A percentile compares a stretch with the other conserved stretches of the same genome.
Conservation (phyloP, 306 rosid species). For the Abrus precatorius region DNA sequence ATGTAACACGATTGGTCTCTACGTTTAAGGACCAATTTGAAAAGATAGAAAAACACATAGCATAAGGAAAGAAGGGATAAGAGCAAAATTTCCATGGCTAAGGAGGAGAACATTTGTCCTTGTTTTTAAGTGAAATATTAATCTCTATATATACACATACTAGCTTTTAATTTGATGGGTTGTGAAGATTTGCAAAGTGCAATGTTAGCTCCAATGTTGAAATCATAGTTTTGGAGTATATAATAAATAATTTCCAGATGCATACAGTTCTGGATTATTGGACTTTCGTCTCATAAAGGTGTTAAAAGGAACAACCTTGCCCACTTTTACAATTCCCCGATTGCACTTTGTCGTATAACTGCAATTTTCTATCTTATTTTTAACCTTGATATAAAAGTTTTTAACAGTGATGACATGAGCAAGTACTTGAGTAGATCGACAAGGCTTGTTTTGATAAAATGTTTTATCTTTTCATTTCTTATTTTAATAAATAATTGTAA, state of each 20-base stretch:
- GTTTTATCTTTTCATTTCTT: no score
- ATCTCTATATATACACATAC: not conserved
- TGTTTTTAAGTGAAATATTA: conserved; percentile 4
- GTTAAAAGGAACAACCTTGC: not conserved
- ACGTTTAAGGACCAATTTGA: conserved; percentile 33
- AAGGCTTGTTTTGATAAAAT: no score
- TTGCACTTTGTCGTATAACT: not conserved
- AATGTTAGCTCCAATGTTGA: not conserved
- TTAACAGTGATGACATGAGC: not conserved
- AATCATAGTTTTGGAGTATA: not conserved
- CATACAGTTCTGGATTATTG: not conserved
- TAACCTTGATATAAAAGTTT: not conserved
- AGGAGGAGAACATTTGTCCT: not conserved
- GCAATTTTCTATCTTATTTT: not conserved
- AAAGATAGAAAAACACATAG: conserved; percentile 36
- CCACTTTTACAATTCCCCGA: not conserved
- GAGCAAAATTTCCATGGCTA: conserved; percentile 53
- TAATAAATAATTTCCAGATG: not conserved
- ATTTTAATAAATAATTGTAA: no score
- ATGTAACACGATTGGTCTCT: conserved; percentile 56
- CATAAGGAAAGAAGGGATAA: conserved; percentile 36
- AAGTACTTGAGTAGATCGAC: no score
- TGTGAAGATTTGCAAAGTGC: not conserved
- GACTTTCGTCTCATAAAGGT: not conserved
- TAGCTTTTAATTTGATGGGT: not conserved